Base-by-base conservation (phyloP, 495 filamentous ascomycete species). In the Aspergillus funiculosus region DNA sequence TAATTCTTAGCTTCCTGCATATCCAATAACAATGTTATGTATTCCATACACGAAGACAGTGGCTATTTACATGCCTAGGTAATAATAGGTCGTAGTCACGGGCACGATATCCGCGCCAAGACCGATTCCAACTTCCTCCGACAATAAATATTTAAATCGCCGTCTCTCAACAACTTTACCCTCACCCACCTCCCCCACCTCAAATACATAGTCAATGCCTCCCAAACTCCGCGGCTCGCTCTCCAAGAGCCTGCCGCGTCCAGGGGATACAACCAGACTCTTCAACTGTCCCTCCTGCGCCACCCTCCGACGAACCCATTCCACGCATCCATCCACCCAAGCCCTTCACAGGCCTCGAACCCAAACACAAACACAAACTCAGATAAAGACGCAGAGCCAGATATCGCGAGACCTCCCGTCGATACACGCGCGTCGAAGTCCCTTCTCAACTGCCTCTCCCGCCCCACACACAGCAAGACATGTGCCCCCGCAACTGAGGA, bases 231-330 rank as follows among this genome's bases (percentile, higher is more conserved):
- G 68, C 54, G 61, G 58, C 46, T 53, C 63, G 57, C 58, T 72
- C 45, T 35, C 56, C 20, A 58, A 54, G 58, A 65, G 64, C 62
- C 54, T 72, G 24, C 54, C 54, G 56, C 63, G 52, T 36, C 47
- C 54, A 8, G 36, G 52, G 36, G 59, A 58, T 19, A 48, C 35
- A 18, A 48, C 45, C 15, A 51, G 56, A 21, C 52, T 61, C 19
- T 62, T 64, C 40, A 63, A 61, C 50, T 73, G 67, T 37, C 64
- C 66, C 4, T 68, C 69, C 9, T 71, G 66, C 52, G 46, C 19
- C 35, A 15, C 11, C 29, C 7, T 14, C 14, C 34, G 14, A 5
- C 39, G 22, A 37, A 28, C 14, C 7, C 43, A 22, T 34, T 31
- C 34, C 34, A 30, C 43, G 34, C 43, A 29, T 34, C 40, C 28